Conservation (phyloP, 495 filamentous ascomycete species). For the Trichoderma virens region DNA sequence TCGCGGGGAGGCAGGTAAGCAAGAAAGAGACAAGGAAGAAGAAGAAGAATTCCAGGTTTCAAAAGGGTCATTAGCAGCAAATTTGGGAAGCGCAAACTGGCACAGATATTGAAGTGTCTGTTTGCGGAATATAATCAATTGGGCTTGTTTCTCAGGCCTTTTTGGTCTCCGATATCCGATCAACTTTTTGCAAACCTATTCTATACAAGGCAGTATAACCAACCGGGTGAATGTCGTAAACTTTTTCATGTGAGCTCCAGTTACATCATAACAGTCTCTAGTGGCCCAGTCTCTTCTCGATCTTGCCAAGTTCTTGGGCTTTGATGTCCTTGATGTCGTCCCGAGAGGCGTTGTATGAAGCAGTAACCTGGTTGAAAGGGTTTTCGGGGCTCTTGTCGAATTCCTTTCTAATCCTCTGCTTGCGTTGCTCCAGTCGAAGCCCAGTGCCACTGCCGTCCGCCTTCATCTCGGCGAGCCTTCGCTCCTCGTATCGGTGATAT, state of each 20-base stretch:
- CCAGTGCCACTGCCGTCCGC: constrained; percentile 62
- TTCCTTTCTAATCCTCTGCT: constrained; percentile 74
- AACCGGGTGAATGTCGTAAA: not conserved
- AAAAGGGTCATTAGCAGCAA: not conserved
- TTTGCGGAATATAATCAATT: too few relatives aligned
- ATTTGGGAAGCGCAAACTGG: too few relatives aligned
- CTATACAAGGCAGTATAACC: not conserved
- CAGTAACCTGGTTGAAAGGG: constrained; percentile 78
- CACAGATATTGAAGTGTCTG: too few relatives aligned
- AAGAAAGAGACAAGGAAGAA: not conserved
- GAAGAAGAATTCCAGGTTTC: not conserved
- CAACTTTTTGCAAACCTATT: not conserved
- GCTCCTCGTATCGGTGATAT: constrained; percentile 76
- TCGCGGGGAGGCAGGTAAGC: too few relatives aligned
- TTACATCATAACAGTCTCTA: constrained; percentile 13
- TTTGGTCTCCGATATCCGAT: not conserved
- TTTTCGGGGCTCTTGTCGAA: constrained; percentile 89
- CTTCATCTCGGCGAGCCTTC: constrained; percentile 78
- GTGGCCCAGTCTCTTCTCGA: constrained; percentile 56
- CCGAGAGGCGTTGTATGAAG: constrained; percentile 63
- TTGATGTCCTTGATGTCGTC: constrained; percentile 65
- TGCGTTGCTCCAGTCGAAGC: constrained; percentile 69
- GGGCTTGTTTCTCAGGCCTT: too few relatives aligned
- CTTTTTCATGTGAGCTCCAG: not conserved
- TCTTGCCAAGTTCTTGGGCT: constrained; percentile 62